phyloP scores from a whole-genome alignment of 495 filamentous ascomycete species.

The Tetracladium setigerum region DNA sequence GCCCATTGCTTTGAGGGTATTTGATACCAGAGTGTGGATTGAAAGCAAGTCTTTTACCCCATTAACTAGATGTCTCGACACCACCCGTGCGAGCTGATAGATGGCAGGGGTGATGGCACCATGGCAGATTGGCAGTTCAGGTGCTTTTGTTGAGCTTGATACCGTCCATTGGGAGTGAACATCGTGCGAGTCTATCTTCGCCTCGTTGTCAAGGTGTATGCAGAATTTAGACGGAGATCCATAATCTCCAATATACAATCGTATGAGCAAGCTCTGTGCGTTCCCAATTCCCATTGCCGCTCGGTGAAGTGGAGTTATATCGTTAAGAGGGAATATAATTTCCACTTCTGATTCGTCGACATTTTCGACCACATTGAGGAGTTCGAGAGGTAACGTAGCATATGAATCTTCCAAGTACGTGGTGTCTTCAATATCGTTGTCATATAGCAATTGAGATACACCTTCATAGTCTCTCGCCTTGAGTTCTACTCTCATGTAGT shows the following conservation, averaged over 20 bases:
- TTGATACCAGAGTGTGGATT: conserved; percentile 4
- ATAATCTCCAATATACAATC: not conserved
- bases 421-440: not conserved
- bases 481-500: not conserved
- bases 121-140: conserved; percentile 1
- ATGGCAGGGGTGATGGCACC: conserved; percentile 8
- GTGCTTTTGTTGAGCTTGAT: no score
- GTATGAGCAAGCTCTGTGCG: not conserved
- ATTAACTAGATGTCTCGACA: conserved; percentile 11
- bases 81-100: conserved; percentile 13
- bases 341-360: conserved; percentile 1
- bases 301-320: not conserved
- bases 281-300: not conserved
- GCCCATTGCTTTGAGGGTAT: conserved; percentile 4
- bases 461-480: not conserved
- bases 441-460: not conserved
- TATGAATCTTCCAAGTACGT: not conserved
- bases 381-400: not conserved
- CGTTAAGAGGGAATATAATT: not conserved
- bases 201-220: conserved; percentile 16
- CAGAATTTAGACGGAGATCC: conserved; percentile 16
- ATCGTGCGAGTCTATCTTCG: not conserved
- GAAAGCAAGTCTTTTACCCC: conserved; percentile 1
- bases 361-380: not conserved
- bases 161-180: not conserved